Base-by-base conservation (phyloP, 768 basidiomycete species). In the Butyriboletus loyo region DNA sequence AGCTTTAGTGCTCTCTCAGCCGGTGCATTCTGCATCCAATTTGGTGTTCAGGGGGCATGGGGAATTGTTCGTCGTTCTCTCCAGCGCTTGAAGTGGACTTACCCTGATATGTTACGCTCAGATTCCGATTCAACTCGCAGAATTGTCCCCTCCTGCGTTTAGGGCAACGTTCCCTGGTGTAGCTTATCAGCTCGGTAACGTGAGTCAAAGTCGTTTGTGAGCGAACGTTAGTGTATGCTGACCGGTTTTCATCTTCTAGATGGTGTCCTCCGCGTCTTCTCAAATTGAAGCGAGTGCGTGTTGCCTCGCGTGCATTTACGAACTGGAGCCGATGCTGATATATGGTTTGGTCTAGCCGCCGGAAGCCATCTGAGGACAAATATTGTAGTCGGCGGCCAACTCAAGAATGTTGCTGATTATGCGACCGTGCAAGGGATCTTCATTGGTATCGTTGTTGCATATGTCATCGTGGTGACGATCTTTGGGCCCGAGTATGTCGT, bases 21-120 rank as follows among this genome's bases (percentile, higher is more conserved):
- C 0, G 92, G 90, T 4, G 92, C 91, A 7, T 96, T 96, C 72
- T 92, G 80, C 59, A 72, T 92, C 30, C 91, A 94, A 61, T 82
- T 90, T 56, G 89, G 89, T 46, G 89, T 95, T 2, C 92, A 96
- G 65, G 92, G 91, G 4, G 92, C 90, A 30, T 92, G 89, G 89
- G 90, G 89, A 66, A 84, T 91, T 7, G 87, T 90, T 65, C 60
- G 86, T 76, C 13, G 1, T 44, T 24, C 4, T 14, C 11, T 35
- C 28, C 0, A n/a, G 28, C 15, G 2, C 17, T 13, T 21, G 19
- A 3, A 36, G 14, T 40, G 4, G 25, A 34, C 24, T 39, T 44
- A 54, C 25, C 22, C 11, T 4, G 14, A 37, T 60, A 11, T 11
- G 10, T n/a, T 19, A n/a, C 25, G 4, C 8, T 22, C 46, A 75